Evolutionary conservation across 2,329 filamentous ascomycete genomes (phyloP).

Genomic region (Cladosporium sp.): DNA sequence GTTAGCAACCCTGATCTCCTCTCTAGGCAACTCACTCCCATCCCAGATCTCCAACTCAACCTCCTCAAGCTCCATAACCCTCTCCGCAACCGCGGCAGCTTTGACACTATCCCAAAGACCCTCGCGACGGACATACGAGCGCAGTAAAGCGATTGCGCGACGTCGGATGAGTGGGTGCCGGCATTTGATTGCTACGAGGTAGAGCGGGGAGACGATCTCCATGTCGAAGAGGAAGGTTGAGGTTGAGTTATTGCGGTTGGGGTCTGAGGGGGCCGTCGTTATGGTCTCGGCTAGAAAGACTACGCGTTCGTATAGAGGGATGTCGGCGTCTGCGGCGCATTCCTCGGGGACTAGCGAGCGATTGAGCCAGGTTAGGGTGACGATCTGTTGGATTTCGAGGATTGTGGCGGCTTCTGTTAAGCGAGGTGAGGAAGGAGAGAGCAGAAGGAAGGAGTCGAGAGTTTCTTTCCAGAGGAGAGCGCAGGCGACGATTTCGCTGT

Average conservation of each 20-base stretch:
- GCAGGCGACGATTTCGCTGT: conserved; percentile 3
- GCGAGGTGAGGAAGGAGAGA: not conserved
- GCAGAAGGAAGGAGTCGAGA: conserved; percentile 13
- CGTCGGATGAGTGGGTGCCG: conserved; percentile 20
- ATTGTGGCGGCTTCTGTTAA: conserved; percentile 14
- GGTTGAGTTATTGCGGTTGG: not conserved
- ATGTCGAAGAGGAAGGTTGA: conserved; percentile 26
- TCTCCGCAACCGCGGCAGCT: conserved; percentile 18
- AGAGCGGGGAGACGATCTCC: conserved; percentile 23
- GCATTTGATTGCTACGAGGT: conserved; percentile 24
- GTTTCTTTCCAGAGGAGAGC: conserved; percentile 8
- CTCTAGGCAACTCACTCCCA: conserved; percentile 15
- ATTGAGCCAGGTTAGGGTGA: conserved; percentile 19
- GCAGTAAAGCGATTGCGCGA: conserved; percentile 21
- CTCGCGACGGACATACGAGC: conserved; percentile 17
- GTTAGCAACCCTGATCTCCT: conserved; percentile 16
- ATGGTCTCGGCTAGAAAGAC: conserved; percentile 17
- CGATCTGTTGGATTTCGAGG: conserved; percentile 19
- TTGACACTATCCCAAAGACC: conserved; percentile 19
- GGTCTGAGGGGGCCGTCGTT: not conserved
- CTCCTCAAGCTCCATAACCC: conserved; percentile 18
- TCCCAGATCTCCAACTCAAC: conserved; percentile 11
- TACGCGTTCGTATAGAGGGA: conserved; percentile 12
- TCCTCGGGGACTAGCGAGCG: conserved; percentile 16
- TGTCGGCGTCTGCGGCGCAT: conserved; percentile 16